These are phyloP conservation scores for Amphichorda felina DNA, from an alignment of 2,329 filamentous ascomycete genomes.

Conservation along the genomic window DNA sequence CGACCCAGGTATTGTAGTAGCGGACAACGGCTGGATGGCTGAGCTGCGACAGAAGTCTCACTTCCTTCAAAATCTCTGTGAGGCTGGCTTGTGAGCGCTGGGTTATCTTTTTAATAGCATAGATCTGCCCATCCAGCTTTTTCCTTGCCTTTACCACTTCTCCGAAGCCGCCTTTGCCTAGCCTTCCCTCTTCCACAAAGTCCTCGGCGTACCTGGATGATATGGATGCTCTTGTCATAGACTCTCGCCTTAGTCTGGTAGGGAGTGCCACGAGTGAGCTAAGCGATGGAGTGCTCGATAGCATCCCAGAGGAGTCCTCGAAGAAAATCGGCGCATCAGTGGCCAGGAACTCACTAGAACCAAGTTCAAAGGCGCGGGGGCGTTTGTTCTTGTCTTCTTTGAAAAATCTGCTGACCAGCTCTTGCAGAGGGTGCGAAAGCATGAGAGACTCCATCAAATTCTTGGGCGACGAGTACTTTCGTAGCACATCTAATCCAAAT, in stretches of 20 bases:
- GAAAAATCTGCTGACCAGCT: conserved; percentile 77
- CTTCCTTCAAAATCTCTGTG: conserved; percentile 73
- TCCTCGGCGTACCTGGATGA: conserved; percentile 73
- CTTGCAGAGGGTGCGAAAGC: conserved; percentile 64
- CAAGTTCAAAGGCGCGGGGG: conserved; percentile 66
- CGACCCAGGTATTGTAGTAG: conserved; percentile 93
- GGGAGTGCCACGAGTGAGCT: conserved; percentile 28
- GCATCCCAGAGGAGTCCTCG: conserved; percentile 26
- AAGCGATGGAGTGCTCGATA: conserved; percentile 28
- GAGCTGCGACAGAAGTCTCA: conserved; percentile 79
- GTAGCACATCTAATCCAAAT: conserved; percentile 67
- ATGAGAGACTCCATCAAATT: conserved; percentile 59
- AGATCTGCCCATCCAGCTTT: conserved; percentile 85
- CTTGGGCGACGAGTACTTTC: conserved; percentile 69
- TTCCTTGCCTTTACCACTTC: conserved; percentile 93
- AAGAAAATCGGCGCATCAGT: conserved; percentile 49
- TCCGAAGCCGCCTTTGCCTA: conserved; percentile 91
- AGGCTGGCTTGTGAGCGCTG: conserved; percentile 69
- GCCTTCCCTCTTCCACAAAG: conserved; percentile 77
- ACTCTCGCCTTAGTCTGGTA: conserved; percentile 48
- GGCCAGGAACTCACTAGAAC: conserved; percentile 53
- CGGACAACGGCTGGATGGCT: conserved; percentile 81
- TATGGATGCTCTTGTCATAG: conserved; percentile 37
- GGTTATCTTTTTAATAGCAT: conserved; percentile 94
- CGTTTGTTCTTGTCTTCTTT: conserved; percentile 73